phyloP scores from a whole-genome alignment of 495 filamentous ascomycete genomes.

The Podospora pseudoanserina region DNA sequence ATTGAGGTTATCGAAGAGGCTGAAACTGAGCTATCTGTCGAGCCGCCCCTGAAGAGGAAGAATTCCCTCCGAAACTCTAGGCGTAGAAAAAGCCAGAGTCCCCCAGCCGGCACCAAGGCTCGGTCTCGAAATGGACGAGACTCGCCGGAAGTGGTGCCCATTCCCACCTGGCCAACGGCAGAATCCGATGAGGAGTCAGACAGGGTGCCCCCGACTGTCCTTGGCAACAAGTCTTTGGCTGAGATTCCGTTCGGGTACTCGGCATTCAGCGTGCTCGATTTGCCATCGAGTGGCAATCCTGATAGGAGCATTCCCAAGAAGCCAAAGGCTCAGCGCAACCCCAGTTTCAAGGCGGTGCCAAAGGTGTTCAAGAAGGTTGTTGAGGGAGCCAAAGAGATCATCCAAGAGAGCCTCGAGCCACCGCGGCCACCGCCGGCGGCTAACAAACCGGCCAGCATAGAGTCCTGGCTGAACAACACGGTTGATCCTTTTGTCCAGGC shows the following conservation, averaged over 20 bases:
- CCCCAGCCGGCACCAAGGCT: slow-evolving; percentile 14
- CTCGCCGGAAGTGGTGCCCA: slow-evolving; percentile 10
- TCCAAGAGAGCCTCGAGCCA: slow-evolving; percentile 50
- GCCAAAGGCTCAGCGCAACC: slow-evolving; percentile 41
- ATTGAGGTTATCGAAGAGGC: slow-evolving; percentile 41
- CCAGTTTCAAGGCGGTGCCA: slow-evolving; percentile 50
- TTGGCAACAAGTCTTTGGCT: slow-evolving; percentile 45
- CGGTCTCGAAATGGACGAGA: background rate
- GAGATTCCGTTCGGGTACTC: slow-evolving; percentile 56
- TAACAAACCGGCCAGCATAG: slow-evolving; percentile 59
- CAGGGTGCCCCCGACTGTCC: slow-evolving; percentile 37
- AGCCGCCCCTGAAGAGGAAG: slow-evolving; percentile 28
- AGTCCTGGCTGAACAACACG: slow-evolving; percentile 71
- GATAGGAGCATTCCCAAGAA: slow-evolving; percentile 36
- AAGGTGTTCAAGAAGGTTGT: slow-evolving; percentile 55
- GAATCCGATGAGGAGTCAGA: slow-evolving; percentile 24
- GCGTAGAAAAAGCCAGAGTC: slow-evolving; percentile 21
- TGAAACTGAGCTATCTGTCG: slow-evolving; percentile 25
- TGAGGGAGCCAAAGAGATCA: slow-evolving; percentile 52
- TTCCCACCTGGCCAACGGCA: background rate
- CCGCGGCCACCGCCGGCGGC: slow-evolving; percentile 36
- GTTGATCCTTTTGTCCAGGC: slow-evolving; percentile 52
- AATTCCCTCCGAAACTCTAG: slow-evolving; percentile 13
- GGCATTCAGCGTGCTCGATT: slow-evolving; percentile 56
- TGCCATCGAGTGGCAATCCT: slow-evolving; percentile 43